phyloP scores from a whole-genome alignment of 139 green algal species.

The Chlamydomonas eustigma region DNA sequence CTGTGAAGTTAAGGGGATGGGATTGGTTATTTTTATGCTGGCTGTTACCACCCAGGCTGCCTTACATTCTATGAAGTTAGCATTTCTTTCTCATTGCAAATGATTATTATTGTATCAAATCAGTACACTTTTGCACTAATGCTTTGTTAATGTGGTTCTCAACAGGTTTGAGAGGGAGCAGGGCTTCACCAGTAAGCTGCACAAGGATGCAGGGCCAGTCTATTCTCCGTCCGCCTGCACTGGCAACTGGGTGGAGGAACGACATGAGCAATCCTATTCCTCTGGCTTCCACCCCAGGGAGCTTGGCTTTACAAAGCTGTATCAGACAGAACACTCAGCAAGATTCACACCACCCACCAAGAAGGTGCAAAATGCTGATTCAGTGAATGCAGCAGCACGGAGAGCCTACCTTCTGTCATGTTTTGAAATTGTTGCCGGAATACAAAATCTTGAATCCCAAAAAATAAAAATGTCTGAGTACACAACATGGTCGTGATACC shows the following conservation, averaged over 20 bases:
- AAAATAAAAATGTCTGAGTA: too few species aligned
- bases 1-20: neutral
- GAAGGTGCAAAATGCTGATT: neutral
- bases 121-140: neutral
- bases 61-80: neutral
- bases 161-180: slow-evolving; percentile 10
- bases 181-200: neutral
- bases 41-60: too few species aligned
- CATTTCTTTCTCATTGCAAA: neutral
- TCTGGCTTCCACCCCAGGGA: slow-evolving; percentile 11
- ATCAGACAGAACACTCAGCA: neutral
- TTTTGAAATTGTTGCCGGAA: too few species aligned
- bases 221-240: neutral
- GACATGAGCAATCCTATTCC: neutral
- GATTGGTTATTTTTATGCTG: neutral
- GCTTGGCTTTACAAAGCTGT: slow-evolving; percentile 4
- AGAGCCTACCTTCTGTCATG: too few species aligned
- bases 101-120: neutral
- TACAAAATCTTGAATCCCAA: too few species aligned
- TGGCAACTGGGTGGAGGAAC: slow-evolving; percentile 13
- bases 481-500: too few species aligned
- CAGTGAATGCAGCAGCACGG: too few species aligned
- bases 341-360: neutral
- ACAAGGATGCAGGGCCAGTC: neutral
- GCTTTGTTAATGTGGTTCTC: neutral